A percentile compares a stretch with the other conserved stretches of the same genome.
These are phyloP conservation scores for Magnaporthiopsis incrustans DNA, from an alignment of 2,329 filamentous ascomycete species.

Conservation along the genomic window DNA sequence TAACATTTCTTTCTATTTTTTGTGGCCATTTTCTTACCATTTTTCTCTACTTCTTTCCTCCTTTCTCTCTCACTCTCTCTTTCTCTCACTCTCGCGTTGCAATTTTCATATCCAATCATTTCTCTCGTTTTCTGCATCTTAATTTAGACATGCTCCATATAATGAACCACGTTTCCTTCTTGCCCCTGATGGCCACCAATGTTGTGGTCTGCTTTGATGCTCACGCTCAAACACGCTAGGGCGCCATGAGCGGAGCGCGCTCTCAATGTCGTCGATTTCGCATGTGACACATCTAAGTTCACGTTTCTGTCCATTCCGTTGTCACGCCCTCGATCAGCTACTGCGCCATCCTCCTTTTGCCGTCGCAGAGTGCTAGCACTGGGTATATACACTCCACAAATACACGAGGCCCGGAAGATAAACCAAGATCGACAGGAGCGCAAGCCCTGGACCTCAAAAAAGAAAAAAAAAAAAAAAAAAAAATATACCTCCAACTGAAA, in stretches of 20 bases:
- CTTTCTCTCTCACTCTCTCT: neutral
- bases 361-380: neutral
- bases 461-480: neutral
- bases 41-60: neutral
- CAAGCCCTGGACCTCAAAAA: neutral
- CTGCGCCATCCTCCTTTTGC: neutral
- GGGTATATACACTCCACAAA: conserved; percentile 8
- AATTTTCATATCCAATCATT: too few relatives aligned
- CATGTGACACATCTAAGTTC: neutral
- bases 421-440: neutral
- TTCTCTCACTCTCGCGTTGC: neutral
- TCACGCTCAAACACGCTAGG: too few relatives aligned
- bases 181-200: too few relatives aligned
- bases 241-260: too few relatives aligned
- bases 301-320: neutral
- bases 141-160: too few relatives aligned
- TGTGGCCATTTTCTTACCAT: neutral
- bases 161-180: too few relatives aligned
- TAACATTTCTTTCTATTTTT: neutral
- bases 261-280: neutral
- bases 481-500: neutral
- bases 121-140: too few relatives aligned
- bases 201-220: too few relatives aligned
- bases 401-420: neutral
- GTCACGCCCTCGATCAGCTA: neutral